phyloP scores from a whole-genome alignment of 768 basidiomycete species.

The Panaeolus papilionaceus region DNA sequence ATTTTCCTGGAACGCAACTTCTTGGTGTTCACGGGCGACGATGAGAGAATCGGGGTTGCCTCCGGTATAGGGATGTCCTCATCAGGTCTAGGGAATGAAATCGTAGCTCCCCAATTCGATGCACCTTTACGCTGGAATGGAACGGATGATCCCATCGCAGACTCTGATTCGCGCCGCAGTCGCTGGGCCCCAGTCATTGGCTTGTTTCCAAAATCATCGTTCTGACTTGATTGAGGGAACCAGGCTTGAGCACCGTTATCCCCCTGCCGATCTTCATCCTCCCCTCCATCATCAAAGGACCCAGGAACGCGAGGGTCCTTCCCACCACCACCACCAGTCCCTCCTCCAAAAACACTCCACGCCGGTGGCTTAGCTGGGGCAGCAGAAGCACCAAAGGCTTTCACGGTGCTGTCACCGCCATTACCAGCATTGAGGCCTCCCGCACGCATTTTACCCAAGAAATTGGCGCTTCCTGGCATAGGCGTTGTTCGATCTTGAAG shows the following conservation, averaged over 20 bases:
- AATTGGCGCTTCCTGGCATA: slow-evolving; percentile 17
- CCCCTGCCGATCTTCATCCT: slow-evolving; percentile 19
- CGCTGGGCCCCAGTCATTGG: slow-evolving; percentile 26
- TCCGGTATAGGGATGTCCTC: not conserved
- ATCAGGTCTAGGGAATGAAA: not conserved
- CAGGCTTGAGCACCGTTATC: slow-evolving; percentile 19
- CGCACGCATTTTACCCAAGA: slow-evolving; percentile 14
- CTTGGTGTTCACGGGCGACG: slow-evolving; percentile 30
- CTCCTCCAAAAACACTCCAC: slow-evolving; percentile 28
- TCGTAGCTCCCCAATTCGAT: not conserved
- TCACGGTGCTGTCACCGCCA: slow-evolving; percentile 26
- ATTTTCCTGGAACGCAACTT: slow-evolving; percentile 21
- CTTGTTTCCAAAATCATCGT: not conserved
- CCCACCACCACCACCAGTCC: slow-evolving; percentile 13
- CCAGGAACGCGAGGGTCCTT: slow-evolving; percentile 25
- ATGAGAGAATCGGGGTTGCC: slow-evolving; percentile 2
- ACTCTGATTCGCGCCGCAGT: slow-evolving; percentile 37
- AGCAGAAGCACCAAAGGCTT: slow-evolving; percentile 22
- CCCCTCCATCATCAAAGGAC: slow-evolving; percentile 23
- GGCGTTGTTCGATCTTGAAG: slow-evolving; percentile 19
- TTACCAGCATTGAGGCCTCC: not conserved
- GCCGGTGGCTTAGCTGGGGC: slow-evolving; percentile 19
- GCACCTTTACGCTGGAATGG: not conserved
- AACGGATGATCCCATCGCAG: slow-evolving; percentile 19
- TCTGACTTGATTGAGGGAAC: not conserved